Evolutionary conservation across 257 asterid genomes (phyloP).

Genomic region (Perilla frutescens): DNA sequence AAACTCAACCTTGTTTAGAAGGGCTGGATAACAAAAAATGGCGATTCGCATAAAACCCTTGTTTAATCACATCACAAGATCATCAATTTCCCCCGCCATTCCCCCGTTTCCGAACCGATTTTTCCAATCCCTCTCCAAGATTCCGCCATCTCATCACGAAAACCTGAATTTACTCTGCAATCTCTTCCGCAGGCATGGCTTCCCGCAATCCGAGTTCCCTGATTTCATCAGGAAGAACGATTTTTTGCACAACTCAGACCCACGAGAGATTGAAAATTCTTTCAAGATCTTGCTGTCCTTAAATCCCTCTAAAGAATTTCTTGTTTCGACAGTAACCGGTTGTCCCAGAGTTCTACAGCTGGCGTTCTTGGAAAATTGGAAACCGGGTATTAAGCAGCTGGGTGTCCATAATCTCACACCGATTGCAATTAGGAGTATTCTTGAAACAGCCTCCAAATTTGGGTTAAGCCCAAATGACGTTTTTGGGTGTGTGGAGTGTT

Average conservation of each 20-base stretch:
- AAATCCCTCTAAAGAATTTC: conserved; percentile 58
- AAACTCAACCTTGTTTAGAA: no score
- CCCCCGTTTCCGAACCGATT: conserved; percentile 9
- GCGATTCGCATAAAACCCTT: conserved; percentile 28
- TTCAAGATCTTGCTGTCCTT: conserved; percentile 54
- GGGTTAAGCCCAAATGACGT: conserved; percentile 55
- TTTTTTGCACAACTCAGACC: conserved; percentile 49
- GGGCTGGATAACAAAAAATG: conserved; percentile 24
- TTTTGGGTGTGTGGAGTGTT: conserved; percentile 44
- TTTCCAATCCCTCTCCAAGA: conserved; percentile 30
- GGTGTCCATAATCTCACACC: conserved; percentile 43
- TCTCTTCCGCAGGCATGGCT: conserved; percentile 70
- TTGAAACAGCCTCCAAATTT: conserved; percentile 53
- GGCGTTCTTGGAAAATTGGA: conserved; percentile 66
- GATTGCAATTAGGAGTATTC: conserved; percentile 47
- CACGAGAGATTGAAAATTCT: conserved; percentile 56
- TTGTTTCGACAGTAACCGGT: conserved; percentile 54
- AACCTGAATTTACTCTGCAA: conserved; percentile 47
- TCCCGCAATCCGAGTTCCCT: conserved; percentile 49
- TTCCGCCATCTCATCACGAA: conserved; percentile 25
- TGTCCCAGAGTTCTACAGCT: conserved; percentile 65
- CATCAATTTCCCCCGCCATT: conserved; percentile 32
- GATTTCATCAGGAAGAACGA: conserved; percentile 54
- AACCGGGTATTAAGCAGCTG: conserved; percentile 38
- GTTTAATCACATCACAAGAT: conserved; percentile 12